These are phyloP conservation scores for Peziza echinospora DNA, from an alignment of 495 filamentous ascomycete genomes.

Conservation along the genomic window DNA sequence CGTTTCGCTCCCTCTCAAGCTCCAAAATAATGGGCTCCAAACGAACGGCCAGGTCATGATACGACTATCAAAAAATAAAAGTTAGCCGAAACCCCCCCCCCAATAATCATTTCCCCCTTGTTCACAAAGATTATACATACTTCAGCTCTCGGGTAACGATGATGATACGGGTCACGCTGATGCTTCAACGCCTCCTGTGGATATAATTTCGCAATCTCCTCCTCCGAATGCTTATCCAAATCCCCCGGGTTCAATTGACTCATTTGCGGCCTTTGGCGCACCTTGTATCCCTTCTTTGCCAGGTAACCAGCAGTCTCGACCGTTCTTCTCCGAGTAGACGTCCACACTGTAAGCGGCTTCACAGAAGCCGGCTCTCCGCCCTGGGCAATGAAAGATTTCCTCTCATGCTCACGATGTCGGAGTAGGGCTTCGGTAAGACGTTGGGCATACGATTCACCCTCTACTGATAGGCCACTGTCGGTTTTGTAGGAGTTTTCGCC, in stretches of 20 bases:
- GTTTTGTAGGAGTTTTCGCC: conserved; percentile 77
- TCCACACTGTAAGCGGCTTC: conserved; percentile 80
- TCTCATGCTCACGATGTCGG: conserved; percentile 60
- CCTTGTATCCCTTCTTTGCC: conserved; percentile 52
- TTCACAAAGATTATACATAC: conserved; percentile 26
- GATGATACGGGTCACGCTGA: conserved; percentile 87
- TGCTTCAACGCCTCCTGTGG: conserved; percentile 84
- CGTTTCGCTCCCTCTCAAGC: conserved; percentile 88
- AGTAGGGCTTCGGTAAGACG: conserved; percentile 72
- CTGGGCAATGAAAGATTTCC: conserved; percentile 40
- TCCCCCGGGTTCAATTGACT: conserved; percentile 92
- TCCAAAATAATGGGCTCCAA: conserved; percentile 98
- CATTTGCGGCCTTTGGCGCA: conserved; percentile 82
- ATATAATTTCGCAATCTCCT: conserved; percentile 54
- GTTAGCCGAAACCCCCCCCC: conserved; percentile 4
- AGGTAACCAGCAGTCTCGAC: conserved; percentile 78
- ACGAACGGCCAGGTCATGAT: conserved; percentile 91
- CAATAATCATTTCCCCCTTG: background rate
- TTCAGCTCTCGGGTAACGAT: conserved; percentile 87
- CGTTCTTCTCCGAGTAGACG: conserved; percentile 71
- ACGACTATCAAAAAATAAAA: conserved; percentile 40
- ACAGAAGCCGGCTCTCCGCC: conserved; percentile 46
- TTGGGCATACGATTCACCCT: conserved; percentile 65
- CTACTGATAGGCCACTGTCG: conserved; percentile 60
- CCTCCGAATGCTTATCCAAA: conserved; percentile 74